Percentiles rank a stretch among this genome's conserved stretches.
Conservation (phyloP, 106 monocot genomes). For the Agapanthus africanus region DNA sequence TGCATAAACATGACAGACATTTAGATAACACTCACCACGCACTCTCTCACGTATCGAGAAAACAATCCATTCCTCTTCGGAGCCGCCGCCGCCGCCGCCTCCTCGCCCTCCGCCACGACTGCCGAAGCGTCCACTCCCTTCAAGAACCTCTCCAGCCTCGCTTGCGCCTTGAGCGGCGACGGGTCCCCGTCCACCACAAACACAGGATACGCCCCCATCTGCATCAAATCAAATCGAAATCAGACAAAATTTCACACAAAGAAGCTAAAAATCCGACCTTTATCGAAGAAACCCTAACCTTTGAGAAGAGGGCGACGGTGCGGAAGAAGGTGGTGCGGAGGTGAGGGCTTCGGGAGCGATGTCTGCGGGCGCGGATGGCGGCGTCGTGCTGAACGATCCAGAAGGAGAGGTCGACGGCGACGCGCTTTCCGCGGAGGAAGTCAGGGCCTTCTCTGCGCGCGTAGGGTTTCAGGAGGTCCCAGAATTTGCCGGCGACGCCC, state of each 20-base stretch:
- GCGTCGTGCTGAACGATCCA: constrained; percentile 92
- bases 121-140: constrained; percentile 40
- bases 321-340: constrained; percentile 92
- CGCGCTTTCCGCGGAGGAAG: constrained; percentile 85
- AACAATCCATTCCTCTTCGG: constrained; percentile 56
- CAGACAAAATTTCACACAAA: neutral
- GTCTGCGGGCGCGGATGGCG: constrained; percentile 30
- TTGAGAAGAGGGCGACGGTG: constrained; percentile 83
- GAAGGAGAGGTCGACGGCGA: constrained; percentile 96
- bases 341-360: constrained; percentile 51
- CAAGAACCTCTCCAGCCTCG: constrained; percentile 81
- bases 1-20: too few species aligned
- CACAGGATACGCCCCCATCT: constrained; percentile 96
- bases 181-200: constrained; percentile 91
- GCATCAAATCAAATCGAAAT: neutral
- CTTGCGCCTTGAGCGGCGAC: constrained; percentile 62
- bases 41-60: constrained; percentile 48
- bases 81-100: neutral
- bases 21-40: constrained; percentile 59
- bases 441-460: constrained; percentile 55
- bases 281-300: constrained; percentile 33
- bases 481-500: constrained; percentile 90
- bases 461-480: constrained; percentile 92
- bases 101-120: constrained; percentile 17
- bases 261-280: neutral